Conservation (phyloP, 108 stramenopile genomes). For the Aurantiochytrium sp. region DNA sequence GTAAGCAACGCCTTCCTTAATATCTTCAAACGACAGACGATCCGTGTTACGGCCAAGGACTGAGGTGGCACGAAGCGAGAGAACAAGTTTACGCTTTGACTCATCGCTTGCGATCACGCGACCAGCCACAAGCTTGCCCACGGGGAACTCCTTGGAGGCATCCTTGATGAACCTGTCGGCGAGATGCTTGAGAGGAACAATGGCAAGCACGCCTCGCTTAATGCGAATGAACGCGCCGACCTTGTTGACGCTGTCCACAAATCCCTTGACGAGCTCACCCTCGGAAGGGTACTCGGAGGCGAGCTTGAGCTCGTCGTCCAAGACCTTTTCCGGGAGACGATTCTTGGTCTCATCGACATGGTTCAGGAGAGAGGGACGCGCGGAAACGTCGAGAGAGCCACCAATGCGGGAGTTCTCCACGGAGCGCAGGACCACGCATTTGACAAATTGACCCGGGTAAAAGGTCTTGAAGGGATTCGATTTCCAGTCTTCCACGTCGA, state of each 20-base stretch:
- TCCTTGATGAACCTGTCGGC: background rate
- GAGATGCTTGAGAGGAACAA: background rate
- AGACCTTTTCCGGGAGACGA: background rate
- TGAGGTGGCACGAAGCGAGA: background rate
- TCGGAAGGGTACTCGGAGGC: background rate
- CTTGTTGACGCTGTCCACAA: background rate
- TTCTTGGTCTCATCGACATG: background rate
- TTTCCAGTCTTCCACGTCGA: background rate
- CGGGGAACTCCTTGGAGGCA: background rate
- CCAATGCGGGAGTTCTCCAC: background rate
- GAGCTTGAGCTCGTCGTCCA: background rate
- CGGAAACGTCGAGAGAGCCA: background rate
- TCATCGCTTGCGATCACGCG: background rate
- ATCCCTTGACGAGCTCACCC: slow-evolving; percentile 12
- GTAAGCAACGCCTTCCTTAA: background rate
- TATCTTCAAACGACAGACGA: background rate
- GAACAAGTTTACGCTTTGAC: background rate
- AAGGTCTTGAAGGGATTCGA: background rate
- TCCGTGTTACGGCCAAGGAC: background rate
- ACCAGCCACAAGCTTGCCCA: background rate
- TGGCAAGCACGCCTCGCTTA: background rate
- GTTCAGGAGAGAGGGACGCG: background rate
- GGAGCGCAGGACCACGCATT: background rate
- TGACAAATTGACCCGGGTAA: background rate
- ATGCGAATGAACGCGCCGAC: background rate